Evolutionary conservation across 2,329 filamentous ascomycete genomes (phyloP).

Genomic region (Sclerotiophoma versabilis): DNA sequence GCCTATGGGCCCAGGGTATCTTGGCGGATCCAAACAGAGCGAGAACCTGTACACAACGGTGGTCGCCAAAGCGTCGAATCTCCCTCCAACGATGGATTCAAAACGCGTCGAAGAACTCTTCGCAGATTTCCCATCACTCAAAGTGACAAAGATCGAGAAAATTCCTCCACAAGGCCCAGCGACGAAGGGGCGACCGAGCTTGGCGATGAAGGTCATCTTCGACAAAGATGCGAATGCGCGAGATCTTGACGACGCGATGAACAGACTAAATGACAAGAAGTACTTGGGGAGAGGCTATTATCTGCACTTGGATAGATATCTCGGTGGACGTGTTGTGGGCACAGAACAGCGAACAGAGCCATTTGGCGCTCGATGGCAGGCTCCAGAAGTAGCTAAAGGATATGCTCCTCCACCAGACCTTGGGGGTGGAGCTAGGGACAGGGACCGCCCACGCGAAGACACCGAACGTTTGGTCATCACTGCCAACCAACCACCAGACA

Average conservation of each 20-base stretch:
- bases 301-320: conserved; percentile 43
- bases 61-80: conserved; percentile 43
- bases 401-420: conserved; percentile 40
- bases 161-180: conserved; percentile 31
- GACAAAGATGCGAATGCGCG: conserved; percentile 38
- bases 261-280: conserved; percentile 43
- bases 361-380: conserved; percentile 42
- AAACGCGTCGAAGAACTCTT: conserved; percentile 41
- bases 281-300: conserved; percentile 45
- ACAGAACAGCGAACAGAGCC: conserved; percentile 35
- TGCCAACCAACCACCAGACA: conserved; percentile 75
- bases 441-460: conserved; percentile 32
- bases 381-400: conserved; percentile 38
- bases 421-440: conserved; percentile 27
- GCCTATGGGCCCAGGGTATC: conserved; percentile 22
- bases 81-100: conserved; percentile 37
- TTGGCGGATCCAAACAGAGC: conserved; percentile 24
- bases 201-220: conserved; percentile 43
- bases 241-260: conserved; percentile 43
- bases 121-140: conserved; percentile 38
- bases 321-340: conserved; percentile 32
- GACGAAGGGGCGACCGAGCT: conserved; percentile 31
- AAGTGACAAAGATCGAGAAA: conserved; percentile 42
- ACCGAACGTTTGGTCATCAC: conserved; percentile 41
- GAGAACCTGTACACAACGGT: conserved; percentile 40